Evolutionary conservation across 2,329 filamentous ascomycete species (phyloP).

Genomic region (Hypoxylon sp.): DNA sequence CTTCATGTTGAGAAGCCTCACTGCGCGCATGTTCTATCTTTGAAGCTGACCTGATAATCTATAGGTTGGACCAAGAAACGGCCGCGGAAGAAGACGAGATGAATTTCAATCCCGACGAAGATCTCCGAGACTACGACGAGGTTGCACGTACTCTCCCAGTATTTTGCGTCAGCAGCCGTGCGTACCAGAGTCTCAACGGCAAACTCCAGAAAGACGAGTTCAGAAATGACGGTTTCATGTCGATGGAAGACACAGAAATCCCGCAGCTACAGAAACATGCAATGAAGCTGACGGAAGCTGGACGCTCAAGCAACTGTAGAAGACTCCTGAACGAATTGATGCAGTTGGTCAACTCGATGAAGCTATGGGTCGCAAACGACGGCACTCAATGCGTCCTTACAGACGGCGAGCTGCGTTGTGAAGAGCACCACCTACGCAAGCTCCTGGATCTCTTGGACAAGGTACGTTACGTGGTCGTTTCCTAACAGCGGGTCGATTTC

Average conservation of each 20-base stretch:
- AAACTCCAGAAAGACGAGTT: conserved; percentile 60
- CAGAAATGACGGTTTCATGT: conserved; percentile 59
- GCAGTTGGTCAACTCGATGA: conserved; percentile 61
- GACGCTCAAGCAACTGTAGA: conserved; percentile 50
- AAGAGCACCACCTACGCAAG: conserved; percentile 33
- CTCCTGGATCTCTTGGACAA: conserved; percentile 33
- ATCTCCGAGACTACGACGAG: conserved; percentile 64
- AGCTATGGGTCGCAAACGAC: conserved; percentile 35
- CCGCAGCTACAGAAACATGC: conserved; percentile 67
- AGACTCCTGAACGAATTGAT: conserved; percentile 60
- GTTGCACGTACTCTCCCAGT: conserved; percentile 65
- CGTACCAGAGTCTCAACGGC: conserved; percentile 68
- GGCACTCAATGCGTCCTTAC: conserved; percentile 23
- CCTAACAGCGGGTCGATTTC: background rate
- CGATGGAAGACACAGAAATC: conserved; percentile 63
- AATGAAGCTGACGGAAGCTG: conserved; percentile 60
- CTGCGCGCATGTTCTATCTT: too few relatives aligned
- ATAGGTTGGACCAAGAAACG: conserved; percentile 61
- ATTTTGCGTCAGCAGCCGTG: conserved; percentile 69
- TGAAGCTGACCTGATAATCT: conserved; percentile 14
- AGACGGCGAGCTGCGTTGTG: conserved; percentile 23
- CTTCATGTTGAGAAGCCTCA: too few relatives aligned
- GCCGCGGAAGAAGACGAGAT: conserved; percentile 60
- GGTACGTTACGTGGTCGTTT: conserved; percentile 27
- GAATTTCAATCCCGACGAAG: conserved; percentile 62